Evolutionary conservation across 2,329 filamentous ascomycete genomes (phyloP).

Genomic region (Pyrenochaeta sp.): DNA sequence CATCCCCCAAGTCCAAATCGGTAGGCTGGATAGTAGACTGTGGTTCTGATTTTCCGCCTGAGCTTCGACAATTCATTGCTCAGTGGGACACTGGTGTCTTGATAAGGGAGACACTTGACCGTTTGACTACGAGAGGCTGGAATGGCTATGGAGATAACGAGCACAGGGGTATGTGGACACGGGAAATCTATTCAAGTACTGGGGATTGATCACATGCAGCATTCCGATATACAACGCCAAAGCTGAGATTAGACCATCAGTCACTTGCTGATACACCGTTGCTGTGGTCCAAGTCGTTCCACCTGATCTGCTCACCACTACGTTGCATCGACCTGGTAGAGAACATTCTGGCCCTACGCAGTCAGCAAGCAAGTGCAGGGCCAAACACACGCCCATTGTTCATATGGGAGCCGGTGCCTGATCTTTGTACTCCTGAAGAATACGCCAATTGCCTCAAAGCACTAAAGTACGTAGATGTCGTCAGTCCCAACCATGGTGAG

Average conservation of each 20-base stretch:
- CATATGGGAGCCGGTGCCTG: conserved; percentile 95
- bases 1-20: conserved; percentile 67
- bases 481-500: conserved; percentile 87
- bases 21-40: conserved; percentile 93
- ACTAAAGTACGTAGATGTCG: conserved; percentile 63
- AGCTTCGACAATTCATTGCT: conserved; percentile 69
- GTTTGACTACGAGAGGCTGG: conserved; percentile 88
- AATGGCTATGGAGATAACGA: conserved; percentile 82
- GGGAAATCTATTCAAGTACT: no score
- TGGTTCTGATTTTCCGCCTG: conserved; percentile 83
- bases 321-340: conserved; percentile 80
- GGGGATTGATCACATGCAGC: conserved; percentile 49
- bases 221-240: conserved; percentile 89
- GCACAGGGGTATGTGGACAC: conserved; percentile 60
- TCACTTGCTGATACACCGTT: conserved; percentile 71
- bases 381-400: conserved; percentile 67
- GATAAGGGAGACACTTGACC: conserved; percentile 70
- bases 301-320: conserved; percentile 82
- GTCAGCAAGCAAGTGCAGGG: conserved; percentile 34
- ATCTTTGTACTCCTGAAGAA: conserved; percentile 78
- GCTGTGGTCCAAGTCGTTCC: conserved; percentile 78
- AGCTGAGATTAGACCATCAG: conserved; percentile 77
- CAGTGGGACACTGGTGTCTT: conserved; percentile 80
- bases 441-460: conserved; percentile 63
- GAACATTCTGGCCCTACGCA: conserved; percentile 69